Base-by-base conservation (phyloP, 768 basidiomycete genomes). In the Trametes sanguinea region DNA sequence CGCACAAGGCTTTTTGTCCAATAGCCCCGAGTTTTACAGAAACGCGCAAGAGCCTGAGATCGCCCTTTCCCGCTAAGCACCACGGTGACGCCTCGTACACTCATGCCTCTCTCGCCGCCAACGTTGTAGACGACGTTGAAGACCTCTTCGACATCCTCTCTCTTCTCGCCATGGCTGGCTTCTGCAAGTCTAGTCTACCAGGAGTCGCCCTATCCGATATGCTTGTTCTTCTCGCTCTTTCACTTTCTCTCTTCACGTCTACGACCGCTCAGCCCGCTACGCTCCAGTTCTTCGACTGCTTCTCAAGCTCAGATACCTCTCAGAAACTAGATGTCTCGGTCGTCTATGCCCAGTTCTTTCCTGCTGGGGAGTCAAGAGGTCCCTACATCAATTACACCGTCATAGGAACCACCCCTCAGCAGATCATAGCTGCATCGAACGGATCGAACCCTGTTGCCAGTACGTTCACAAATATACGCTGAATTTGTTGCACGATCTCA, bases 291-390 rank as follows among this genome's bases (percentile, higher is more conserved):
- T 68, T 74, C n/a, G 89, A 92, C 73, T 94, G 92, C 74, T 92
- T 85, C 74, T 71, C 76, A 29, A 80, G 81, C 60, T 55, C 58
- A 29, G 81, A 81, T 73, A 65, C 69, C 35, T 72, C 80, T 46
- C 80, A 81, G 72, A 89, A 87, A 71, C 79, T 92, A 74, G 77
- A 83, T 35, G 80, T 93, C 59, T 80, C 84, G 62, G 81, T 82
- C 35, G 85, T 94, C 46, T 94, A 90, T 70, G 88, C 83, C 22
- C 92, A 94, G 72, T 79, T 89, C 59, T 74, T 84, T 27, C 74
- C 81, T 32, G 76, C 76, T 50, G 71, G 76, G 40, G 27, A 33
- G 33, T 37, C 57, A 4, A 57, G 50, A 9, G 80, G 77, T 2
- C 74, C 70, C 8, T 81, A 80, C 65, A 74, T 95, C 63, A 89